Conservation (phyloP, 148 eudicot species). For the Euryodendron excelsum region DNA sequence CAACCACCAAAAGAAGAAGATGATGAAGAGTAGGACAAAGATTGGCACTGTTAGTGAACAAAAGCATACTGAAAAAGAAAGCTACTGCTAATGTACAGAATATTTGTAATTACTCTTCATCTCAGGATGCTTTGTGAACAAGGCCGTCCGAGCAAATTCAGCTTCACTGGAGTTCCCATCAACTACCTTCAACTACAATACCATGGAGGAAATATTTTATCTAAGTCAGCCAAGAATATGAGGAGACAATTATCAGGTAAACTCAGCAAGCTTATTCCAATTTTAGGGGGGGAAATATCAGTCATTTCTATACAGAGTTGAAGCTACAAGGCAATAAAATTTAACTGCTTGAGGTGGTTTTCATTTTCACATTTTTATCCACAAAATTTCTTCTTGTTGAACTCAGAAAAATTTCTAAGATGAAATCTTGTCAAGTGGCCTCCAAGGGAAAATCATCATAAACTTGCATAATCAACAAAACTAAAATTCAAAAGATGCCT, state of each 20-base stretch:
- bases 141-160: conserved; percentile 49
- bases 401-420: background rate
- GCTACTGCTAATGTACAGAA: background rate
- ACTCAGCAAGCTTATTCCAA: background rate
- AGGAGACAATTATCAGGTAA: background rate
- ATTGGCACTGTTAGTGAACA: background rate
- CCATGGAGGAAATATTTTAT: background rate
- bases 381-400: background rate
- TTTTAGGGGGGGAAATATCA: background rate
- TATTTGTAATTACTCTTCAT: conserved; percentile 57
- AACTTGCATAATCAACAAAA: background rate
- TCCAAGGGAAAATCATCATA: background rate
- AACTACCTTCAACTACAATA: conserved; percentile 56
- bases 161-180: conserved; percentile 50
- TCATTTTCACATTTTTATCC: no score
- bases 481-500: background rate
- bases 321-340: background rate
- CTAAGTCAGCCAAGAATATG: background rate
- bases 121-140: conserved; percentile 83
- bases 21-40: background rate
- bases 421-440: background rate
- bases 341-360: background rate
- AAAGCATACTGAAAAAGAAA: background rate
- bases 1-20: conserved; percentile 11
- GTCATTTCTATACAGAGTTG: background rate